Conservation (phyloP, 192 early-diverging fungal genomes). For the Backusella psychrophila region DNA sequence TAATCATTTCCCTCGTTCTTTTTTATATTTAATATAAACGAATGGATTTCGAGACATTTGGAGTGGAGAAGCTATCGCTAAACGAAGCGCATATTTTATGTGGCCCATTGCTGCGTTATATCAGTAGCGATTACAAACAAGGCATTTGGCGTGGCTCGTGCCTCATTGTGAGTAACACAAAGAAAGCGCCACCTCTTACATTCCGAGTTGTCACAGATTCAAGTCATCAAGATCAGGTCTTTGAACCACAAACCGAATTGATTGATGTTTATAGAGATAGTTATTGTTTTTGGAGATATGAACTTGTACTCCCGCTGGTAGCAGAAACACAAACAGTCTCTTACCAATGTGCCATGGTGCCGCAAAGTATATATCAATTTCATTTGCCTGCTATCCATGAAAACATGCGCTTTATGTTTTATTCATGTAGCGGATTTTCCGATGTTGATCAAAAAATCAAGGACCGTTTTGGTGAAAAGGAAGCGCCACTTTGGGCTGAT, state of each 20-base stretch:
- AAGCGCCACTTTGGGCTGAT: slow-evolving; percentile 64
- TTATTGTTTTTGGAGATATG: slow-evolving; percentile 63
- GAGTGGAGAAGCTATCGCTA: neutral
- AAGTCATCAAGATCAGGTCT: neutral
- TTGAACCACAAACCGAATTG: slow-evolving; percentile 16
- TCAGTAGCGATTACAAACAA: slow-evolving; percentile 35
- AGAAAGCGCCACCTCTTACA: slow-evolving; percentile 21
- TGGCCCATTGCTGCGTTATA: slow-evolving; percentile 47
- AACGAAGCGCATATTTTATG: slow-evolving; percentile 23
- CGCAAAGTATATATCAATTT: slow-evolving; percentile 28
- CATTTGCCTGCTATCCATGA: slow-evolving; percentile 39
- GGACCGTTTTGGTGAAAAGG: slow-evolving; percentile 26
- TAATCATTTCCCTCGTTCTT: neutral
- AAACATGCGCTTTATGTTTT: slow-evolving; percentile 64
- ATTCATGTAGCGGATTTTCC: slow-evolving; percentile 69
- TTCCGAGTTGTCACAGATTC: slow-evolving; percentile 13
- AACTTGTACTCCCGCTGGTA: slow-evolving; percentile 50
- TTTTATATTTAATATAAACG: neutral
- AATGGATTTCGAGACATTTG: neutral
- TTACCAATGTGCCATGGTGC: slow-evolving; percentile 26
- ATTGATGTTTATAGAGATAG: slow-evolving; percentile 53
- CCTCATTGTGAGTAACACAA: slow-evolving; percentile 39
- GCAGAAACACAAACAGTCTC: slow-evolving; percentile 40
- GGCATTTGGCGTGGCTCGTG: slow-evolving; percentile 44
- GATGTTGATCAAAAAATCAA: slow-evolving; percentile 20